Percentiles rank a stretch among this genome's conserved stretches.
phyloP scores from a whole-genome alignment of 345 rosid species.

The Eucalyptus camaldulensis region DNA sequence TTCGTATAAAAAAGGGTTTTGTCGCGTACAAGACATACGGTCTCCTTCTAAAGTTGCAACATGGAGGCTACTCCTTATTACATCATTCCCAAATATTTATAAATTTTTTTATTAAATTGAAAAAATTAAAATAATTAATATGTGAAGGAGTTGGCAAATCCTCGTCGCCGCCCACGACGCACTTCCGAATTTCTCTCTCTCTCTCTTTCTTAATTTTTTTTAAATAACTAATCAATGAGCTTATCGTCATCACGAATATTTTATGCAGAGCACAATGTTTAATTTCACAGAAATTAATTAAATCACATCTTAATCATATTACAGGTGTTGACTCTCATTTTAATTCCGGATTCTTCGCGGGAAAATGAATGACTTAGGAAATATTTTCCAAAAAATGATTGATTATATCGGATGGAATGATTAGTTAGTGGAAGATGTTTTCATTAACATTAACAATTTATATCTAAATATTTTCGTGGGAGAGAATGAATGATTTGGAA shows the following conservation, averaged over 20 bases:
- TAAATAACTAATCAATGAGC: neutral
- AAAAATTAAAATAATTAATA: neutral
- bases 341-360: neutral
- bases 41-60: neutral
- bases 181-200: neutral
- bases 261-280: neutral
- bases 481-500: no score
- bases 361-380: no score
- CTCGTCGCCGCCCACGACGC: neutral
- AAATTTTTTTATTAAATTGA: neutral
- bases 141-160: neutral
- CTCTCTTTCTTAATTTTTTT: neutral
- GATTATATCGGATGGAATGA: no score
- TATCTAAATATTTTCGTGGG: no score
- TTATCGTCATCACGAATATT: neutral
- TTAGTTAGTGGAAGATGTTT: neutral
- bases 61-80: neutral
- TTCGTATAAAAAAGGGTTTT: neutral
- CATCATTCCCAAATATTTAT: neutral
- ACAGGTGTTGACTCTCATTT: neutral
- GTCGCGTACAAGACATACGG: neutral
- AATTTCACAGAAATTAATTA: neutral
- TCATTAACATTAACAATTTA: neutral
- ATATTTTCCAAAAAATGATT: no score
- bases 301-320: neutral